Base-by-base conservation (phyloP, 2,329 filamentous ascomycete species). In the Aspergillus neoniger region DNA sequence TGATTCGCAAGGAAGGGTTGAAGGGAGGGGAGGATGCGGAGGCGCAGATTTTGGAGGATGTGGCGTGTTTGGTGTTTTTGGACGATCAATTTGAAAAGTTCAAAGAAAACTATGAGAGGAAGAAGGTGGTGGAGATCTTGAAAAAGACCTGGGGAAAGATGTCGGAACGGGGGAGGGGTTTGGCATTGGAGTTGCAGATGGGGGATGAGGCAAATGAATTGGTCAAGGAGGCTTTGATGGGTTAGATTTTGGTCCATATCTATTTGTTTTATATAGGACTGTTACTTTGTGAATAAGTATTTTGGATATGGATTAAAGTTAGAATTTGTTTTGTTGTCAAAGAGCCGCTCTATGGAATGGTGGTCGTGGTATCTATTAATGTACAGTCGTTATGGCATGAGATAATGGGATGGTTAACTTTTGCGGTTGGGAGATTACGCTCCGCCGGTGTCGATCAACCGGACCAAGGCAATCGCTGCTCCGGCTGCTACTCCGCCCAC, bases 81-180 rank as follows among this genome's bases (percentile, higher is more conserved):
- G 91, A 95, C 72, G 91, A 94, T 72, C 90, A 95, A 72, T 90
- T 96, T 64, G 91, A 93, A 69, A 85, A 84, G 54, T 96, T 95
- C 76, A 89, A 91, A 80, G 82, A 83, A 72, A 83, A 85, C 28
- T 83, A 69, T 57, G 71, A 88, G 57, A 89, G 94, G 77, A 88
- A 87, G 54, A 96, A 95, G 82, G 86, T 92, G 61, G 73, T 94
- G 19, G 79, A 77, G 17, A 91, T 92, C 65, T 72, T 92, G 73
- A 79, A 80, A 67, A 91, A 91, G 83, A 91, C 89, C 14, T 91
- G 89, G 89, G 86, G 70, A 51, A 92, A 92, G 81, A 92, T 91
- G 89, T 86, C 85, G 52, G 81, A 83, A 38, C 75, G 75, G 60
- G 89, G 89, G 0, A 80, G 83, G 63, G 81, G 84, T 66, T 74